phyloP scores from a whole-genome alignment of 2,329 filamentous ascomycete genomes.

The Xylariaceae sp. region DNA sequence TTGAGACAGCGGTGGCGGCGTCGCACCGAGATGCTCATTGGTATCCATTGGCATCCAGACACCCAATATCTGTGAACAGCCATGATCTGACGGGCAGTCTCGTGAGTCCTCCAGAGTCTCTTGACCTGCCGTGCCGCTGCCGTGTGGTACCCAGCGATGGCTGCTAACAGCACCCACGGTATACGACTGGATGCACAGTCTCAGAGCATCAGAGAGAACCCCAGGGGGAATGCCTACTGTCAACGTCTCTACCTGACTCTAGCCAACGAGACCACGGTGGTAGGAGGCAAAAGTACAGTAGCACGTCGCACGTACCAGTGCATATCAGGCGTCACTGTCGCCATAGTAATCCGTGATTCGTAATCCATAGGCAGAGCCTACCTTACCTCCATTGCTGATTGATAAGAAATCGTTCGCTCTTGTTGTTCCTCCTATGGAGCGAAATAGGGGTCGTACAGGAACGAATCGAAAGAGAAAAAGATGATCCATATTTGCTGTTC shows the following conservation, averaged over 20 bases:
- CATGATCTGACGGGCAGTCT: not conserved
- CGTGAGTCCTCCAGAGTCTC: not conserved
- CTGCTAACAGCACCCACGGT: not conserved
- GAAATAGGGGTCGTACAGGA: no score
- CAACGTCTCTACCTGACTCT: no score
- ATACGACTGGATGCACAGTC: not conserved
- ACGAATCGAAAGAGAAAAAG: no score
- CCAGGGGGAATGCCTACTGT: not conserved
- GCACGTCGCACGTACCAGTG: not conserved
- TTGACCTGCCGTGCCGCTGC: not conserved
- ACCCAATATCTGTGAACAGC: not conserved
- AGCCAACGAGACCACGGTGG: not conserved
- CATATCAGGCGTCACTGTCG: not conserved
- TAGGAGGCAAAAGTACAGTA: not conserved
- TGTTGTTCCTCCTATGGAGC: no score
- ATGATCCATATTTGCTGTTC: no score
- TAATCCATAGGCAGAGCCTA: no score
- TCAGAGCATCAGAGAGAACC: not conserved
- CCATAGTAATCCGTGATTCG: no score
- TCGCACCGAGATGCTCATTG: conserved; percentile 1
- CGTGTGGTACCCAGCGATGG: not conserved
- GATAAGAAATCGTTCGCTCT: no score
- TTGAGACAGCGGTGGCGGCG: not conserved
- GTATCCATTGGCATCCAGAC: not conserved
- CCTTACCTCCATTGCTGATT: no score